These are phyloP conservation scores for Vitis hybrid DNA, from an alignment of 177 flowering plant species.

Conservation along the genomic window DNA sequence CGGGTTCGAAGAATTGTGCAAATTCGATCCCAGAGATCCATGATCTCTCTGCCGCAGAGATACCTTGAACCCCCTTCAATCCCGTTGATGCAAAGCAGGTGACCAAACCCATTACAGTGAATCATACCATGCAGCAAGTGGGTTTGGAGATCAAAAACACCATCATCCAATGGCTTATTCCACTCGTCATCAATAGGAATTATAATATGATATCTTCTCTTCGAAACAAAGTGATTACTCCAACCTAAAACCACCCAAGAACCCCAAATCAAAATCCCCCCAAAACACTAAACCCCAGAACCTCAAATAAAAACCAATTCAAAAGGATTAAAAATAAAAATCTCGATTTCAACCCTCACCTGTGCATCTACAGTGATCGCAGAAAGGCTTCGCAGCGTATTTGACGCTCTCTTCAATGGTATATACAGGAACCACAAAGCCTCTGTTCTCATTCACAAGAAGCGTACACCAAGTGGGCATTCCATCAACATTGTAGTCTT, in stretches of 20 bases:
- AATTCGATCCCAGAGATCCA: constrained; percentile 93
- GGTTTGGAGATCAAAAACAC: constrained; percentile 43
- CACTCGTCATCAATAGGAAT: constrained; percentile 68
- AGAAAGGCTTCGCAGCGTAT: constrained; percentile 46
- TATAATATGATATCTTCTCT: constrained; percentile 70
- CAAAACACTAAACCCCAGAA: constrained; percentile 1
- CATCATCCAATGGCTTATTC: constrained; percentile 48
- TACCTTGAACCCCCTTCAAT: constrained; percentile 74
- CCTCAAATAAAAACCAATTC: not conserved
- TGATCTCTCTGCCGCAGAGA: constrained; percentile 63
- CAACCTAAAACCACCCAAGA: constrained; percentile 50
- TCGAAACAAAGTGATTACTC: constrained; percentile 78
- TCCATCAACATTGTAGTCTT: constrained; percentile 45
- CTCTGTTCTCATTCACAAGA: constrained; percentile 51
- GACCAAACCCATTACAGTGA: constrained; percentile 87
- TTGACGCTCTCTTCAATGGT: constrained; percentile 66
- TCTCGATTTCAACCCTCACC: constrained; percentile 34
- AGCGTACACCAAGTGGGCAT: constrained; percentile 68
- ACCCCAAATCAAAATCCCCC: not conserved
- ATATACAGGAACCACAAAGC: constrained; percentile 63
- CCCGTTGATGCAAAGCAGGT: constrained; percentile 76
- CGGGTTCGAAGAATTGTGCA: constrained; percentile 57
- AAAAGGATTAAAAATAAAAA: constrained; percentile 1
- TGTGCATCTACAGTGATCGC: constrained; percentile 76
- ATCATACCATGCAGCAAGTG: constrained; percentile 82